These are phyloP conservation scores for Cornus kousa DNA, from an alignment of 148 eudicot genomes.

Conservation along the genomic window DNA sequence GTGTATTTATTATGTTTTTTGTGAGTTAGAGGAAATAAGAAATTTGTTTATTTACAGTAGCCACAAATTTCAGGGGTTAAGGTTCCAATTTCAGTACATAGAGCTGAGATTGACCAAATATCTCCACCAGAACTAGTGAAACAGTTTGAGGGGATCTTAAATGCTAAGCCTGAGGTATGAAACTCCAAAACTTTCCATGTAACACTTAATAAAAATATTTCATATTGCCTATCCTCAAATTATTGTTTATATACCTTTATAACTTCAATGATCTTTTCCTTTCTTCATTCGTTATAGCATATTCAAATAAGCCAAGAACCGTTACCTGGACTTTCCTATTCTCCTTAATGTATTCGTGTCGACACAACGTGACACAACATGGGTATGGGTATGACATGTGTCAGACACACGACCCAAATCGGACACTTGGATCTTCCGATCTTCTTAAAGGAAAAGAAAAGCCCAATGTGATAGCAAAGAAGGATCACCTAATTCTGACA, in stretches of 20 bases:
- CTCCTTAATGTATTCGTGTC: background rate
- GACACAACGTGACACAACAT: background rate
- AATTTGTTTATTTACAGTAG: background rate
- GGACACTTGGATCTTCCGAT: background rate
- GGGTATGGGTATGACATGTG: background rate
- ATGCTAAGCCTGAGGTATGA: constrained; percentile 64
- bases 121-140: constrained; percentile 71
- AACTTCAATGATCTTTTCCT: background rate
- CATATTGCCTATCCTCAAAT: background rate
- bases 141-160: constrained; percentile 57
- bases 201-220: background rate
- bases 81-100: constrained; percentile 62
- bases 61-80: constrained; percentile 44
- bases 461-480: background rate
- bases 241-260: background rate
- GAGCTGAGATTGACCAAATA: constrained; percentile 55
- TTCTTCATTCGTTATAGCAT: background rate
- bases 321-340: background rate
- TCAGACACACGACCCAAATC: background rate
- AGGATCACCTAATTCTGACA: too few relatives aligned
- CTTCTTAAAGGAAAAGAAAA: background rate
- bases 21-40: background rate
- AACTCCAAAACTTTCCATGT: background rate
- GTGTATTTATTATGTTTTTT: background rate
- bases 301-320: background rate